phyloP scores from a whole-genome alignment of 164 flowering plant genomes.

The Akebia trifoliata region DNA sequence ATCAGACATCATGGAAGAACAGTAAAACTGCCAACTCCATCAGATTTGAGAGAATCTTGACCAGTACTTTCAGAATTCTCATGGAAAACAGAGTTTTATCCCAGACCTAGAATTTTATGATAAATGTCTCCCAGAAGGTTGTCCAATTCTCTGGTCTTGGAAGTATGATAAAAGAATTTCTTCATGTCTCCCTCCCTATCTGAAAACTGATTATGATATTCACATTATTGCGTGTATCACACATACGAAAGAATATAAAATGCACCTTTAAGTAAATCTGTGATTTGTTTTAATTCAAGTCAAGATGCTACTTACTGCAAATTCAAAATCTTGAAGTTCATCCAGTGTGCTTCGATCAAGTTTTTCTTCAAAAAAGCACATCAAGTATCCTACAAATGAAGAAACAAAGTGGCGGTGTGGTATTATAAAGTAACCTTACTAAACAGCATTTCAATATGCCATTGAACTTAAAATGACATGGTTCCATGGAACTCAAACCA shows the following conservation, averaged over 20 bases:
- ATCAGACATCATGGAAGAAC: background rate
- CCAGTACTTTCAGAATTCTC: background rate
- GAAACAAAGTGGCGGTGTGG: background rate
- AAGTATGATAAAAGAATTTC: constrained; percentile 73
- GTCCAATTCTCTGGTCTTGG: constrained; percentile 88
- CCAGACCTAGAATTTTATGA: constrained; percentile 83
- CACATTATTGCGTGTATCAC: background rate
- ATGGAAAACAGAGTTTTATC: background rate
- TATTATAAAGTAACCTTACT: background rate
- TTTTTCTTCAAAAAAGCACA: constrained; percentile 74
- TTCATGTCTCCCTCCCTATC: constrained; percentile 62
- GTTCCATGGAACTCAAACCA: background rate
- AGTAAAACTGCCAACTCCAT: background rate
- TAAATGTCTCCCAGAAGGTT: constrained; percentile 83
- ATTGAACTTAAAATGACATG: background rate
- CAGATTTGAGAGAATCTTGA: background rate
- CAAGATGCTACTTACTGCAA: constrained; percentile 54
- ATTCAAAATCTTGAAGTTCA: constrained; percentile 67
- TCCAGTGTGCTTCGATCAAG: constrained; percentile 49
- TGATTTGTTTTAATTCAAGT: background rate
- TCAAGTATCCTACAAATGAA: constrained; percentile 66
- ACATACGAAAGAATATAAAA: constrained; percentile 5
- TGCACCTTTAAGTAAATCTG: background rate
- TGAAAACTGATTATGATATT: constrained; percentile 46
- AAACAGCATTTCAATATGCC: background rate